phyloP scores from a whole-genome alignment of 768 basidiomycete genomes.

The Tricholoma saponaceum region DNA sequence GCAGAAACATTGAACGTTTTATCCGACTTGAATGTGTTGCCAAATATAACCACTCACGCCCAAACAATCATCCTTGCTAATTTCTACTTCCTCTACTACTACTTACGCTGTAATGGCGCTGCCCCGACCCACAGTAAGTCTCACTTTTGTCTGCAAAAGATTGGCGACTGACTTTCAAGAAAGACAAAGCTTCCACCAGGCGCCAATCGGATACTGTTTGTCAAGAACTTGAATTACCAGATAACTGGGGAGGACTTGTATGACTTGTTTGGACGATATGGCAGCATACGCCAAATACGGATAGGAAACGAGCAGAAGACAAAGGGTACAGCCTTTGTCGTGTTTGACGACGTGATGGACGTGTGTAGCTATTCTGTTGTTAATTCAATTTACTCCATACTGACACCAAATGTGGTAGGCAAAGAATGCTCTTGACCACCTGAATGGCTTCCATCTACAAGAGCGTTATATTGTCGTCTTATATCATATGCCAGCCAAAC shows the following conservation, averaged over 20 bases:
- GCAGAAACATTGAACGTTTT: too few species aligned
- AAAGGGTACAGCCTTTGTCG: conserved; percentile 95
- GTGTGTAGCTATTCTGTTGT: conserved; percentile 37
- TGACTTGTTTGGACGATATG: conserved; percentile 96
- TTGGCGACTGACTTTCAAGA: conserved; percentile 1
- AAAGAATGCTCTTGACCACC: conserved; percentile 92
- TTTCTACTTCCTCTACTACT: background rate
- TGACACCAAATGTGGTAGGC: conserved; percentile 49
- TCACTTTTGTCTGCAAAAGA: background rate
- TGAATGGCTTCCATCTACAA: conserved; percentile 97
- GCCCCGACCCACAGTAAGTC: conserved; percentile 63
- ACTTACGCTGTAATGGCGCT: conserved; percentile 46
- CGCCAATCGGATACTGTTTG: conserved; percentile 88
- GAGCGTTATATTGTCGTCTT: conserved; percentile 98
- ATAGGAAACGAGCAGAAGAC: conserved; percentile 91
- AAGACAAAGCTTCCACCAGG: conserved; percentile 91
- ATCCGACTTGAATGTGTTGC: too few species aligned
- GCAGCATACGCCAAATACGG: conserved; percentile 92
- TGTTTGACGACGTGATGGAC: conserved; percentile 95
- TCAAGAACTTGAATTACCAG: conserved; percentile 90
- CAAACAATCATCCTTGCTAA: background rate
- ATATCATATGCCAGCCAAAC: conserved; percentile 97
- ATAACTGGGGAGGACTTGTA: conserved; percentile 94
- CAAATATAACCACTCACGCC: background rate
- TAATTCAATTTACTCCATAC: background rate